Percentiles rank a stretch among this genome's conserved stretches.
phyloP scores from a whole-genome alignment of 2,329 filamentous ascomycete genomes.

The Dactylellina drechsleri region DNA sequence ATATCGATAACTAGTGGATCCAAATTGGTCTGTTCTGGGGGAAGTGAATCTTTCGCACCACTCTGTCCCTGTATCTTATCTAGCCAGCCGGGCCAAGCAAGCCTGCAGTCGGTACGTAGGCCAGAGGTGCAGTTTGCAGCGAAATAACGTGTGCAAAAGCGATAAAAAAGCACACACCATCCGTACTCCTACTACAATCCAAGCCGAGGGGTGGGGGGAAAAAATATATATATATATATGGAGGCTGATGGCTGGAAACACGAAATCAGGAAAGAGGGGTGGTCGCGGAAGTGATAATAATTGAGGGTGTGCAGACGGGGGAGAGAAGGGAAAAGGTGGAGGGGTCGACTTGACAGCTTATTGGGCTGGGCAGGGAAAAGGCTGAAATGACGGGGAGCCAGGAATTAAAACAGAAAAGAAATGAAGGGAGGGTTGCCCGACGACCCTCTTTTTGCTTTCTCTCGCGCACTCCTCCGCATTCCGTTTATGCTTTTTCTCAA shows the following conservation, averaged over 20 bases:
- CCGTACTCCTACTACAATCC: background rate
- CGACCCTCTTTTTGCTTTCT: conserved; percentile 3
- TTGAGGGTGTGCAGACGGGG: conserved; percentile 36
- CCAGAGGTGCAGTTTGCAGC: conserved; percentile 36
- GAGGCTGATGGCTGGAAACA: conserved; percentile 52
- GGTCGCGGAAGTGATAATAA: conserved; percentile 24
- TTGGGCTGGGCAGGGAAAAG: conserved; percentile 57
- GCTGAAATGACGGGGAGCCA: conserved; percentile 55
- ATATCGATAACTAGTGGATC: conserved; percentile 8
- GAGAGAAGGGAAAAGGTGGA: conserved; percentile 54
- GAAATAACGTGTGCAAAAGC: conserved; percentile 21
- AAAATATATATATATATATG: conserved; percentile 14
- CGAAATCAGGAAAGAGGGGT: conserved; percentile 48
- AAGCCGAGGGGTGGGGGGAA: background rate
- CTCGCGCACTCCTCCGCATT: conserved; percentile 16
- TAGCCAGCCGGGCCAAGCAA: conserved; percentile 47
- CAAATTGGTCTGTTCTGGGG: conserved; percentile 31
- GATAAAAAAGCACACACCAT: conserved; percentile 48
- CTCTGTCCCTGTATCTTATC: conserved; percentile 43
- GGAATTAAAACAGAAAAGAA: conserved; percentile 54
- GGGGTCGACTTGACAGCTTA: conserved; percentile 55
- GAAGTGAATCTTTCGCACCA: conserved; percentile 29
- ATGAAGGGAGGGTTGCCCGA: conserved; percentile 47
- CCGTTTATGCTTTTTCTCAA: conserved; percentile 53
- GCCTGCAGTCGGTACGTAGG: conserved; percentile 38